phyloP scores from a whole-genome alignment of 306 rosid genomes.

The Psophocarpus tetragonolobus region DNA sequence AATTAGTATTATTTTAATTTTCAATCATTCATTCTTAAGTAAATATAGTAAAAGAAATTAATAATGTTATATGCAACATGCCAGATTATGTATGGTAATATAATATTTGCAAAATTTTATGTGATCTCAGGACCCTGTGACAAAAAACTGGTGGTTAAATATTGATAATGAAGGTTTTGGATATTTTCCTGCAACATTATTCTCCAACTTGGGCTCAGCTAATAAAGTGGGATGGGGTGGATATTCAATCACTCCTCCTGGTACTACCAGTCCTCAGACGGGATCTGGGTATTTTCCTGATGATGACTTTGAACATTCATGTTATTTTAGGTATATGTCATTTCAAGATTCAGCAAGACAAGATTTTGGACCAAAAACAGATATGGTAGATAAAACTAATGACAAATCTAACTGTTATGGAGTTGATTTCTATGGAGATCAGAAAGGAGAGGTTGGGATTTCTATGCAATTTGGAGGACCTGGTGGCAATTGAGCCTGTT shows the following conservation, averaged over 20 bases:
- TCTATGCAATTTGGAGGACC: constrained; percentile 23
- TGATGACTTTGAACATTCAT: background rate
- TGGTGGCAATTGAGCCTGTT: background rate
- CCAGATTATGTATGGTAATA: background rate
- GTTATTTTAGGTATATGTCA: background rate
- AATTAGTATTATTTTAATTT: background rate
- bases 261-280: background rate
- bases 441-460: background rate
- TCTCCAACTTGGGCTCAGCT: background rate
- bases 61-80: background rate
- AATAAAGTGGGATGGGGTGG: constrained; percentile 28
- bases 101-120: background rate
- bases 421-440: background rate
- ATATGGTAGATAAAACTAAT: fast-evolving
- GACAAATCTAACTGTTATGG: background rate
- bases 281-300: background rate
- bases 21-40: background rate
- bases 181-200: constrained; percentile 14
- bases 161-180: background rate
- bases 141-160: constrained; percentile 22
- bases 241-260: background rate
- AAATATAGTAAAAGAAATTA: too few species aligned
- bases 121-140: background rate
- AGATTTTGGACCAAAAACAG: background rate
- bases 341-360: background rate